Evolutionary conservation across 306 rosid genomes (phyloP).

Genomic region (Fragaria ananassa): DNA sequence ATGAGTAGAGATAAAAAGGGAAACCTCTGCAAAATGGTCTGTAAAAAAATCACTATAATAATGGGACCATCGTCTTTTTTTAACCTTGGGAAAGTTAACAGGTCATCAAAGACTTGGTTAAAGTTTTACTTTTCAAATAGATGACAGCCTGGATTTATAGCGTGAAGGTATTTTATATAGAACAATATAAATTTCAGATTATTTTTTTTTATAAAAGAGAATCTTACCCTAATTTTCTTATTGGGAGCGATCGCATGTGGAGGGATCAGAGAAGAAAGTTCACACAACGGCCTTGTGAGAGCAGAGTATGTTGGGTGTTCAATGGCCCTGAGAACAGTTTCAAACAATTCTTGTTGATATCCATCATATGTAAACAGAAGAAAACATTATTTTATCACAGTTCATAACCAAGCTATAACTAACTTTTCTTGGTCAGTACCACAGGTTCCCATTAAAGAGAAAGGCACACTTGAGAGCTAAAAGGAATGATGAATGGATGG

Average conservation of each 20-base stretch:
- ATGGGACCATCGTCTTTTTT: not conserved
- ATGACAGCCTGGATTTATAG: not conserved
- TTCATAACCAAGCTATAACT: not conserved
- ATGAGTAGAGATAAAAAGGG: not conserved
- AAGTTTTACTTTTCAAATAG: not conserved
- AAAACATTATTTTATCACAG: not conserved
- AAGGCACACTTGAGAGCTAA: slow-evolving; percentile 1
- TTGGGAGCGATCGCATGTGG: slow-evolving; percentile 81
- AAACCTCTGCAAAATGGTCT: not conserved
- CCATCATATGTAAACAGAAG: slow-evolving; percentile 8
- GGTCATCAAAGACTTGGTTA: not conserved
- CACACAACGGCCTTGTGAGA: slow-evolving; percentile 95
- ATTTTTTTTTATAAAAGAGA: not conserved
- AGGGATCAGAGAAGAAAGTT: slow-evolving; percentile 89
- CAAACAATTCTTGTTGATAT: slow-evolving; percentile 17
- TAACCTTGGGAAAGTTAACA: not conserved
- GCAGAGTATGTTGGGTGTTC: slow-evolving; percentile 99
- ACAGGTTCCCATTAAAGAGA: not conserved
- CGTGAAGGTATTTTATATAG: not conserved
- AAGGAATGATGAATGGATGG: not conserved
- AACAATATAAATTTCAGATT: not conserved
- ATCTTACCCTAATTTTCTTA: slow-evolving; percentile 91
- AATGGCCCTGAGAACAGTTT: slow-evolving; percentile 71
- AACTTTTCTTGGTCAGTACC: not conserved
- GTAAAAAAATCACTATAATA: not conserved